Evolutionary conservation across 352 stramenopile genomes (phyloP), one percentile per base, ranked within the genome.

Genomic region (Globisporangium acanthophoron): DNA sequence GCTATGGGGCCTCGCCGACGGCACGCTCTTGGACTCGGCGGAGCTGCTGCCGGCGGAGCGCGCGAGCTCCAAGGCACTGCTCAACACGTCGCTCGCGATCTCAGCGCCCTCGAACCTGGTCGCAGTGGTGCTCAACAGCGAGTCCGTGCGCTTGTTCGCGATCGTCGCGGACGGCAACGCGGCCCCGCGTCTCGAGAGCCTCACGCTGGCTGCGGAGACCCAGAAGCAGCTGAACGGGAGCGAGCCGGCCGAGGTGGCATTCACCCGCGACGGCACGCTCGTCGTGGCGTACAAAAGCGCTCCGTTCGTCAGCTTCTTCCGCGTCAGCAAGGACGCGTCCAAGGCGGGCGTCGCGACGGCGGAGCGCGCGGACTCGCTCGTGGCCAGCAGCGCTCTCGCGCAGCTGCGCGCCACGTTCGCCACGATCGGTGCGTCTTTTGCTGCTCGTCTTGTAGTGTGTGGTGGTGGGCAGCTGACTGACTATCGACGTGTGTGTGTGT

Each of bases 251-350:
- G 74, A 89, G 16, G 59, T 74, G 3, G 47, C 67, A 40, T 92
- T 90, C 58, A 75, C 71, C 5, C 59, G 68, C 18, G 48, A 71
- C n/a, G 75, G 74, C 13, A 39, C 59, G 29, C 64, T 92, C 8
- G 66, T 65, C 5, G 59, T 90, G n/a, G 78, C 74, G 41, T 88
- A 85, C 70, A 79, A 79, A 58, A 69, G 80, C 48, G 67, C 62
- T 15, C 83, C 83, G 27, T 93, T 86, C 56, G 53, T 90, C 51
- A 59, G 76, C 45, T 54, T 89, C 31, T 90, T 85, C 58, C 66
- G 68, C 8, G 53, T 91, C 8, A 64, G 46, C 21, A 65, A 67
- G 51, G 58, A 59, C 12, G 69, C 69, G 15, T 61, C 31, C 18
- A 67, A 63, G 40, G 58, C 64, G 20, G 46, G 35, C 0, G 29